Conservation (phyloP, 164 flowering plant genomes). For the Vitis cinerea region DNA sequence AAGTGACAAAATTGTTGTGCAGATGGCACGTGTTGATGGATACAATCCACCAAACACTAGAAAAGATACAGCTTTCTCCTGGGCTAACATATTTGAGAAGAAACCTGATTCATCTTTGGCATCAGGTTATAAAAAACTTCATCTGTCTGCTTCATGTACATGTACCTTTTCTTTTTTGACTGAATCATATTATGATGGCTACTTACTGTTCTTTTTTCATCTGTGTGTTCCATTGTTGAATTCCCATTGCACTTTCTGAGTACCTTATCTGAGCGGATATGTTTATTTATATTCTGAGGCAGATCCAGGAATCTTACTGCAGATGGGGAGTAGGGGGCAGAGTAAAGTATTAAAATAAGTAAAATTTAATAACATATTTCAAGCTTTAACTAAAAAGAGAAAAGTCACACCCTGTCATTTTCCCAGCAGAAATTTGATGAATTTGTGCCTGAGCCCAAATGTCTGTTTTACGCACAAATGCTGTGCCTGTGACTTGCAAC, state of each 20-base stretch:
- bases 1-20: constrained; percentile 17
- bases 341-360: no score
- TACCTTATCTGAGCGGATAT: no score
- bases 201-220: neutral
- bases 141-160: neutral
- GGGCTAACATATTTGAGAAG: constrained; percentile 78
- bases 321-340: no score
- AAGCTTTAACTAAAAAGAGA: no score
- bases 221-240: neutral
- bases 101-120: constrained; percentile 26
- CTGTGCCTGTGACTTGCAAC: no score
- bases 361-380: no score
- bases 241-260: neutral
- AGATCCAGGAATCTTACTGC: no score
- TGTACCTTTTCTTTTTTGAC: neutral
- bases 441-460: no score
- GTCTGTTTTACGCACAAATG: no score
- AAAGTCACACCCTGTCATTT: no score
- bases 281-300: no score
- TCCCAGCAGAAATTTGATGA: no score
- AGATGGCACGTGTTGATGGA: constrained; percentile 91
- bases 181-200: neutral
- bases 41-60: constrained; percentile 49
- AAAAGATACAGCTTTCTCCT: constrained; percentile 55
- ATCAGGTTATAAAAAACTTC: constrained; percentile 31